Percentiles rank a stretch among this genome's conserved stretches.
Evolutionary conservation across 2,329 filamentous ascomycete genomes (phyloP).

Genomic region (Dothideomycetidae sp.): DNA sequence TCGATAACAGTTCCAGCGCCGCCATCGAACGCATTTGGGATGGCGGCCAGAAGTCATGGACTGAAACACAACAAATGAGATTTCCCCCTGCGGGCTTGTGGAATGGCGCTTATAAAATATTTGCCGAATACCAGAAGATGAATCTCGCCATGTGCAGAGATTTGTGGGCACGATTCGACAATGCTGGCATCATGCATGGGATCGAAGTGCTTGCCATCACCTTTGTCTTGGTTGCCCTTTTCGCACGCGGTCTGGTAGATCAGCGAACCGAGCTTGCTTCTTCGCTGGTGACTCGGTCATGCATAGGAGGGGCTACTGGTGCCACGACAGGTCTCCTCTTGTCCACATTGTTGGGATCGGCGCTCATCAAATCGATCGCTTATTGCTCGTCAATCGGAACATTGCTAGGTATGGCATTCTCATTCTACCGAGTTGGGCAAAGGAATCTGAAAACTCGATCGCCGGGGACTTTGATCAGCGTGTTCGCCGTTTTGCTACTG

Average conservation of each 20-base stretch:
- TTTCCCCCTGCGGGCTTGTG: conserved; percentile 26
- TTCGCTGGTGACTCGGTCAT: conserved; percentile 37
- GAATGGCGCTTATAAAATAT: conserved; percentile 40
- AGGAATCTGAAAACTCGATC: conserved; percentile 44
- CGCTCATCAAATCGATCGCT: conserved; percentile 26
- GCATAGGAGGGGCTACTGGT: conserved; percentile 23
- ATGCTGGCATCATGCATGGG: conserved; percentile 71
- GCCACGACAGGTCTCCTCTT: conserved; percentile 20
- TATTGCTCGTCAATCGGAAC: conserved; percentile 28
- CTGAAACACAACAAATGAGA: conserved; percentile 29
- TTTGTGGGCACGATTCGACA: conserved; percentile 85
- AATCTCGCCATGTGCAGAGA: conserved; percentile 67
- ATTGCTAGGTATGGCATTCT: conserved; percentile 26
- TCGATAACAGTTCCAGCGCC: conserved; percentile 45
- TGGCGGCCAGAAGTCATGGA: conserved; percentile 41
- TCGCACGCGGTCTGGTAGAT: conserved; percentile 45
- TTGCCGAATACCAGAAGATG: conserved; percentile 59
- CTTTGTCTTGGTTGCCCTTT: conserved; percentile 56
- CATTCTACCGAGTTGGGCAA: conserved; percentile 28
- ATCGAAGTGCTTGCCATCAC: conserved; percentile 55
- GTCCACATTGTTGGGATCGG: conserved; percentile 17
- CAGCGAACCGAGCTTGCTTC: conserved; percentile 41
- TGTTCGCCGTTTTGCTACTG: conserved; percentile 69
- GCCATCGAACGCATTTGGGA: conserved; percentile 46
- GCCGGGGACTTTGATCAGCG: conserved; percentile 81